Conservation (phyloP, 805 yeast species). For the Brettanomyces bruxellensis region DNA sequence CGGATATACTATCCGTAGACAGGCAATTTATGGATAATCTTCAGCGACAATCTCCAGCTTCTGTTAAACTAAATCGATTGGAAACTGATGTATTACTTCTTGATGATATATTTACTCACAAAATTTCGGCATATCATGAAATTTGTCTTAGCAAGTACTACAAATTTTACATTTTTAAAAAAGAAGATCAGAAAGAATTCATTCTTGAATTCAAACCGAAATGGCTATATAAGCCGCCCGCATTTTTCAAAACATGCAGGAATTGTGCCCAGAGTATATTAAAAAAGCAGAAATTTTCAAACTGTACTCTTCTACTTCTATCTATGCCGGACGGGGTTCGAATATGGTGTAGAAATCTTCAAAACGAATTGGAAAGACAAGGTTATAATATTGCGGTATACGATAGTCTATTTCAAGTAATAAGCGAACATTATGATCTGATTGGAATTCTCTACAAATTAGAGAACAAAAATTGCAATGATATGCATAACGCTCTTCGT, state of each 20-base stretch:
- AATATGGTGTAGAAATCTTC: conserved; percentile 26
- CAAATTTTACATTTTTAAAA: conserved; percentile 8
- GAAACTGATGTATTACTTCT: conserved; percentile 20
- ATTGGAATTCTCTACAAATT: conserved; percentile 17
- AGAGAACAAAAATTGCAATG: conserved; percentile 26
- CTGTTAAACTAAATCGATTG: conserved; percentile 3
- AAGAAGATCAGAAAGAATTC: neutral
- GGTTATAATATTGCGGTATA: neutral
- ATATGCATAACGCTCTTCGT: conserved; percentile 22
- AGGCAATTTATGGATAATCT: neutral
- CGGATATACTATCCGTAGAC: conserved; percentile 7
- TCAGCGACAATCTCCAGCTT: neutral
- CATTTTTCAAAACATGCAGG: conserved; percentile 28
- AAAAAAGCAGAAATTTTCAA: conserved; percentile 24
- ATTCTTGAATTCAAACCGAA: conserved; percentile 42
- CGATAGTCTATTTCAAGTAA: conserved; percentile 1
- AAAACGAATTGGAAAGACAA: conserved; percentile 2
- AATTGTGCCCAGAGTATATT: conserved; percentile 33
- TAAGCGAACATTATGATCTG: conserved; percentile 5
- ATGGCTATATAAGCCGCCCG: conserved; percentile 36
- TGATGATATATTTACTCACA: conserved; percentile 15
- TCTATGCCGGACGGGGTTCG: conserved; percentile 19
- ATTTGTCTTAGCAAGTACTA: conserved; percentile 20
- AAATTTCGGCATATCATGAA: neutral
- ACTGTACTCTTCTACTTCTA: conserved; percentile 34